Base-by-base conservation (phyloP, 1,284 basidiomycete genomes). In the Boletus subluridellus region DNA sequence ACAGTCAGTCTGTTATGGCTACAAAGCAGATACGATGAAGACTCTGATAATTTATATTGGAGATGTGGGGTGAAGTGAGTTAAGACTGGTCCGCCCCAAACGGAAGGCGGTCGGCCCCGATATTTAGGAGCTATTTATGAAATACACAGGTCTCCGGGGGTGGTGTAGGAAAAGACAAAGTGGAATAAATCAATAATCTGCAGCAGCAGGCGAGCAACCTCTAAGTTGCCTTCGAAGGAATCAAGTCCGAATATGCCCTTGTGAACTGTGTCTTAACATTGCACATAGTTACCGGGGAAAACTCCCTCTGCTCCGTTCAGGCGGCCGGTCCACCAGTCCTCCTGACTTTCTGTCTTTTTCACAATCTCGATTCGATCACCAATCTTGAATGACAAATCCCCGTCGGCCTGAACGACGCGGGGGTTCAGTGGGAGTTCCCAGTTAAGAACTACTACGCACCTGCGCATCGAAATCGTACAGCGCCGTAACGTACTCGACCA, bases 271-370 rank as follows among this genome's bases (percentile, higher is more conserved):
- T 54, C 44, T 55, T 37, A 68, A 60, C 21, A 73, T 59, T 78
- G 77, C 12, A 77, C 77, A 54, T 79, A 77, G 59, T 78, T 80
- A 81, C 95, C 96, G 55, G 96, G 96, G 77, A 99, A 99, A 30
- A 97, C 90, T 24, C 97, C 97, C 72, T 94, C 85, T 59, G 76
- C 74, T 2, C 95, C 95, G 65, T 93, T 86, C 62, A 98, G 54
- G 65, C 83, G 82, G 6, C 96, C 97, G 10, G 95, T 98, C 96
- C 96, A 99, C 96, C 96, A 99, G 71, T 99, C 97, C 70, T 98
- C 94, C 26, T 88, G 75, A 65, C 86, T 94, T 3, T 83, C 84
- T 12, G 91, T 91, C 70, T 87, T 84, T 75, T 97, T 89, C 34
- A 97, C 82, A 55, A 99, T 81, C 76, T 97, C 94, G 74, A 99